Base-by-base conservation (phyloP, 768 basidiomycete genomes). In the Mycena kentingensis region DNA sequence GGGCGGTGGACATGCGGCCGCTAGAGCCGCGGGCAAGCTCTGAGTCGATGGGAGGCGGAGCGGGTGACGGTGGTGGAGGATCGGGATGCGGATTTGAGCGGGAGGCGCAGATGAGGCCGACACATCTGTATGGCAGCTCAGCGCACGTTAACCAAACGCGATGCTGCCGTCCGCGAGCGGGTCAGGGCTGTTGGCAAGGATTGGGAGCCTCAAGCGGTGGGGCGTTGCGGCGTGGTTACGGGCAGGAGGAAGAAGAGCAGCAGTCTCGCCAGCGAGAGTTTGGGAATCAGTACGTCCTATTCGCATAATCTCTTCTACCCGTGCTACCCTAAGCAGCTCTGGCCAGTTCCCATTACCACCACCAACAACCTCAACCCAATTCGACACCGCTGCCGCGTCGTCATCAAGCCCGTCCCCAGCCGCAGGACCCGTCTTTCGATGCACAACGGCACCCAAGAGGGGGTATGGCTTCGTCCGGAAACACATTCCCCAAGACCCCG, bases 161-260 rank as follows among this genome's bases (percentile, higher is more conserved):
- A 34, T 34, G 19, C 34, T 36, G 10, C 15, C 46, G 13, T 21
- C 34, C 16, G 22, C 46, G 6, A 10, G 46, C 26, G 49, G 39
- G 12, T 39, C 47, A n/a, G 51, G 56, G 38, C 28, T 83, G 3
- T 67, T 83, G 4, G 76, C 79, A 4, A 76, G 81, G 37, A 79
- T 83, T 39, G 80, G 82, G n/a, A 80, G 79, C 3, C 78, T 83
- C 34, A 83, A 80, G 68, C 76, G 70, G 59, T 82, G 81, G 81
- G 73, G 77, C 1, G 67, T 62, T 11, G 70, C 77, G 21, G 71
- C 70, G 62, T 77, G 77, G 35, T n/a, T 3, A 5, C 13, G 15
- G 25, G 44, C 36, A 28, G 51, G 54, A 66, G 75, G 44, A 71
- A 75, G 56, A 55, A 57, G 48, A 42, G 58, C 15, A 49, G 50